Evolutionary conservation across 768 basidiomycete species (phyloP).

Genomic region (Mycena polygramma): DNA sequence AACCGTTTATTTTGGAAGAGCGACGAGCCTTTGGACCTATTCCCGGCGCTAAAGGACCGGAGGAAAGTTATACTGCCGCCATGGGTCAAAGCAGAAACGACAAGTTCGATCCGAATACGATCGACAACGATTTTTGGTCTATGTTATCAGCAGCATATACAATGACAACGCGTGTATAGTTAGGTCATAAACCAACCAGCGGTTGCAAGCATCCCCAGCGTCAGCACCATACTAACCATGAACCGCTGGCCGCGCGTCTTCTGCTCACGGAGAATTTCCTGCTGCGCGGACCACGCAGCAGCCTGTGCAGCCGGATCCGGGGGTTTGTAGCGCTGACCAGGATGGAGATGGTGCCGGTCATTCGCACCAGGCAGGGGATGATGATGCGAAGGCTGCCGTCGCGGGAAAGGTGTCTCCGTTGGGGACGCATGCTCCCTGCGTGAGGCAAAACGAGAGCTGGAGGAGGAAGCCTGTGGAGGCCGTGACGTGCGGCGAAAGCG

Average conservation of each 20-base stretch:
- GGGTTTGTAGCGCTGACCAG: constrained; percentile 34
- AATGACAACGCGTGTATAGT: too few species aligned
- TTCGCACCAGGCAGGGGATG: constrained; percentile 20
- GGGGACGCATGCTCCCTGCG: not conserved
- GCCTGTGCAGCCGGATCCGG: constrained; percentile 31
- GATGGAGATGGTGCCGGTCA: constrained; percentile 30
- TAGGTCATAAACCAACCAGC: constrained; percentile 11
- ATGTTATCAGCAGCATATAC: too few species aligned
- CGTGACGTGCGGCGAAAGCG: constrained; percentile 31
- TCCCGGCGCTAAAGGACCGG: too few species aligned
- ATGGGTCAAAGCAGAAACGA: too few species aligned
- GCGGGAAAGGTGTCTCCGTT: constrained; percentile 25
- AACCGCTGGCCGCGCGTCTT: constrained; percentile 30
- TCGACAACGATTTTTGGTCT: too few species aligned
- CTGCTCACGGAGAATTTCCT: constrained; percentile 28
- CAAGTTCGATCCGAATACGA: too few species aligned
- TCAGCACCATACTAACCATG: constrained; percentile 14
- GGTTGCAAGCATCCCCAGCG: constrained; percentile 4
- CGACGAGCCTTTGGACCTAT: too few species aligned
- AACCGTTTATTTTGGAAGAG: too few species aligned
- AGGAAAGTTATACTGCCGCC: too few species aligned
- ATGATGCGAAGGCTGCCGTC: constrained; percentile 1
- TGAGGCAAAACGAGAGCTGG: constrained; percentile 2
- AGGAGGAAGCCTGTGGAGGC: not conserved
- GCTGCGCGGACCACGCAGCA: constrained; percentile 26